A percentile compares a stretch with the other conserved stretches of the same genome.
These are phyloP conservation scores for Solanum pimpinellifolium DNA, from an alignment of 257 asterid genomes.

Conservation along the genomic window DNA sequence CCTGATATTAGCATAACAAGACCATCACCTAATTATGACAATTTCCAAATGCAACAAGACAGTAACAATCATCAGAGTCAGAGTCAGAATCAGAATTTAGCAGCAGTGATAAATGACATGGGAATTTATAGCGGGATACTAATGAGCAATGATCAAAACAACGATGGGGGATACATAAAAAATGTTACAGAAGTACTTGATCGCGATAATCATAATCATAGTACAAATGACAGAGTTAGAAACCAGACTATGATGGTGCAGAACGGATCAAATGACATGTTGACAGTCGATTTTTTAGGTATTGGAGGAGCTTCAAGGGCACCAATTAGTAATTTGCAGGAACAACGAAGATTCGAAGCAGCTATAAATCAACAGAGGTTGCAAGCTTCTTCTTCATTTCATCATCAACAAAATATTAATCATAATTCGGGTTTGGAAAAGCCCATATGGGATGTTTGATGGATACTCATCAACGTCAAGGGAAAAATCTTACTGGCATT, in stretches of 20 bases:
- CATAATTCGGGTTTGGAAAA: slow-evolving; percentile 39
- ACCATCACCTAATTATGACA: slow-evolving; percentile 16
- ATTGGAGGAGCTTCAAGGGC: slow-evolving; percentile 51
- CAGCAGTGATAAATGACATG: slow-evolving; percentile 34
- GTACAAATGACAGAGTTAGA: slow-evolving; percentile 1
- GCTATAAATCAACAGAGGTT: slow-evolving; percentile 31
- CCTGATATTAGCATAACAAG: slow-evolving; percentile 30
- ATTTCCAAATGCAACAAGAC: slow-evolving; percentile 24
- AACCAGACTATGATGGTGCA: slow-evolving; percentile 17
- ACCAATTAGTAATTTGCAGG: slow-evolving; percentile 16
- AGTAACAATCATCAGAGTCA: slow-evolving; percentile 7
- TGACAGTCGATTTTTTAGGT: slow-evolving; percentile 84
- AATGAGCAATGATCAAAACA: slow-evolving; percentile 29
- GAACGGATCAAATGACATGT: slow-evolving; percentile 23
- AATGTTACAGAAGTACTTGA: slow-evolving; percentile 14
- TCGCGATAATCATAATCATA: slow-evolving; percentile 10
- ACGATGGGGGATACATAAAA: slow-evolving; percentile 23
- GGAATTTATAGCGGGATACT: slow-evolving; percentile 62
- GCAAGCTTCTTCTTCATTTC: slow-evolving; percentile 24
- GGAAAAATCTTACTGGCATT: not conserved
- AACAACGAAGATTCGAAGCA: slow-evolving; percentile 28
- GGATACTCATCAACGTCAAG: not conserved
- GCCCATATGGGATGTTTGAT: slow-evolving; percentile 30
- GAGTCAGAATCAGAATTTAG: slow-evolving; percentile 1
- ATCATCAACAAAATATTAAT: slow-evolving; percentile 20